Conservation (phyloP, 1,284 basidiomycete genomes). For the Phlebopus sp. region DNA sequence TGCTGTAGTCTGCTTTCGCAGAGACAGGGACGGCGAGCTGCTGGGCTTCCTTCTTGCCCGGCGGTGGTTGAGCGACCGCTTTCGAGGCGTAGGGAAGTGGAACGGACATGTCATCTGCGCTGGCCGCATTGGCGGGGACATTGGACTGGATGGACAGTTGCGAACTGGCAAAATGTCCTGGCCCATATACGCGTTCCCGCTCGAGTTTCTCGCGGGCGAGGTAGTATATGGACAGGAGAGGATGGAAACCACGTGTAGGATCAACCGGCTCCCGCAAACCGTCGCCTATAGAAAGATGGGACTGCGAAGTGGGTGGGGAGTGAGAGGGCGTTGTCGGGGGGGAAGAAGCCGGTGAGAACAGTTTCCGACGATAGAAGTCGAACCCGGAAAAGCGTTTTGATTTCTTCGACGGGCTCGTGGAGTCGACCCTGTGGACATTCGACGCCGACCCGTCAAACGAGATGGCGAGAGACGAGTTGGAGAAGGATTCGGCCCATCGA, state of each 20-base stretch:
- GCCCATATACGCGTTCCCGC: slow-evolving; percentile 89
- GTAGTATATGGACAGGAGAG: slow-evolving; percentile 94
- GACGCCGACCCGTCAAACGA: slow-evolving; percentile 54
- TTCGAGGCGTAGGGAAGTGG: slow-evolving; percentile 20
- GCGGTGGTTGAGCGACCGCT: slow-evolving; percentile 26
- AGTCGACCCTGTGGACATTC: slow-evolving; percentile 35
- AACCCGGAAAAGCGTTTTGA: slow-evolving; percentile 85
- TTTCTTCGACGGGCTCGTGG: slow-evolving; percentile 51
- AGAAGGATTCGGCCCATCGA: slow-evolving; percentile 54
- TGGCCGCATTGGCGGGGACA: slow-evolving; percentile 17
- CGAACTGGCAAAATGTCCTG: slow-evolving; percentile 91
- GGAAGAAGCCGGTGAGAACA: slow-evolving; percentile 74
- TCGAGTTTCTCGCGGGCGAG: slow-evolving; percentile 95
- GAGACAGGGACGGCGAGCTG: slow-evolving; percentile 14
- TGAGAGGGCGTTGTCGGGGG: slow-evolving; percentile 47
- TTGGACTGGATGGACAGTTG: slow-evolving; percentile 52
- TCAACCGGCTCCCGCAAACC: slow-evolving; percentile 58
- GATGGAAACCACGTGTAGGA: slow-evolving; percentile 92
- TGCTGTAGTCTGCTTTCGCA: slow-evolving; percentile 70
- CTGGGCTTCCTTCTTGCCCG: slow-evolving; percentile 21
- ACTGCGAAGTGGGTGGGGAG: slow-evolving; percentile 56
- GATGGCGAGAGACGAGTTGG: slow-evolving; percentile 64
- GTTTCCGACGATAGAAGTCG: slow-evolving; percentile 90
- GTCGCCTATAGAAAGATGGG: slow-evolving; percentile 46
- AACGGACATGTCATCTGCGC: slow-evolving; percentile 24